A percentile compares a stretch with the other conserved stretches of the same genome.
Conservation (phyloP, 2,329 filamentous ascomycete genomes). For the Ascosphaera pollenicola region DNA sequence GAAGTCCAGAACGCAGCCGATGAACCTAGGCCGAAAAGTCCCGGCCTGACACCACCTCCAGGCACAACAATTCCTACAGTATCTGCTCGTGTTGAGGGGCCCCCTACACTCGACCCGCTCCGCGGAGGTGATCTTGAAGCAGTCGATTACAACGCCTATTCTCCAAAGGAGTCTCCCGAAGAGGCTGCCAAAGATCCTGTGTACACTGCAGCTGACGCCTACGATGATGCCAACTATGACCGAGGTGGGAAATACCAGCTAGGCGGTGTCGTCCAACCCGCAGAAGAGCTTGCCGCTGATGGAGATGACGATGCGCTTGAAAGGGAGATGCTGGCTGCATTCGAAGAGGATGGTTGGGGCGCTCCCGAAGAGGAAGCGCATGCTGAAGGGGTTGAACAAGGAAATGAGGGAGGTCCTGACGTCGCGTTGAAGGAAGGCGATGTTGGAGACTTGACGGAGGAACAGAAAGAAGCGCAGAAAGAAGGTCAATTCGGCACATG, state of each 20-base stretch:
- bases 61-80: slow-evolving; percentile 10
- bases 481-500: not conserved
- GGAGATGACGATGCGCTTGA: slow-evolving; percentile 27
- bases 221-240: slow-evolving; percentile 4
- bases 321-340: slow-evolving; percentile 36
- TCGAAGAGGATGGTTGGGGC: slow-evolving; percentile 22
- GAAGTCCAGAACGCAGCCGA: slow-evolving; percentile 8
- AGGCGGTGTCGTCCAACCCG: slow-evolving; percentile 2
- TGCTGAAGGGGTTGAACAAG: slow-evolving; percentile 11
- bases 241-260: slow-evolving; percentile 2
- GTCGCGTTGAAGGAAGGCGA: not conserved
- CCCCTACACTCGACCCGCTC: not conserved
- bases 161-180: slow-evolving; percentile 2
- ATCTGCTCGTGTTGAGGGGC: not conserved
- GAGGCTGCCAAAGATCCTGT: not conserved
- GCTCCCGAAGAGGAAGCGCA: slow-evolving; percentile 12
- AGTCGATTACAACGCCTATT: not conserved
- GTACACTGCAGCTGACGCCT: slow-evolving; percentile 5
- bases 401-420: not conserved
- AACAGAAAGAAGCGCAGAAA: not conserved
- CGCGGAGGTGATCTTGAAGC: slow-evolving; percentile 1
- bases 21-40: slow-evolving; percentile 13
- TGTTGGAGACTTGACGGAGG: not conserved
- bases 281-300: slow-evolving; percentile 11
- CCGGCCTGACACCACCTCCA: slow-evolving; percentile 18